Base-by-base conservation (phyloP, 306 rosid species). In the Pyrus communis region DNA sequence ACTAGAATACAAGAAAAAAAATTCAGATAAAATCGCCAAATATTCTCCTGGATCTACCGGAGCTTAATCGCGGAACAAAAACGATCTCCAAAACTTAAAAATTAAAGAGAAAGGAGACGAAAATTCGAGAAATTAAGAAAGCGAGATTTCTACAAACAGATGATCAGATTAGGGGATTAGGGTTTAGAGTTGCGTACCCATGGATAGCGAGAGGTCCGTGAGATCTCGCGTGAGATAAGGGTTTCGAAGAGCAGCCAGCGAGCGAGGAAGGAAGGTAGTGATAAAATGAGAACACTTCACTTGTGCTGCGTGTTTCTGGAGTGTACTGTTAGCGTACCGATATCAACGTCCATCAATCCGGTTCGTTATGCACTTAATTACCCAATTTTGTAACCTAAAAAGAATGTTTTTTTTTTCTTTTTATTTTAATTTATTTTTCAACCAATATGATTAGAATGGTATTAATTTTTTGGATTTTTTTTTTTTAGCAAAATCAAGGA, bases 171-270 rank as follows among this genome's bases (percentile, higher is more conserved):
- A 45, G 11, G 22, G 59, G 4, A 23, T 10, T 18, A 40, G 33
- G 33, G 9, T 7, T 65, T 11, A 78, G 30, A 17, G n/a, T 8
- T 35, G 67, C 80, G 69, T 78, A 82, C 83, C 77, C 86, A 78
- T 82, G 64, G 82, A 38, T 35, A 22, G 40, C 7, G 75, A 67
- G 62, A 49, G 7, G 7, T 54, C 42, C 12, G 62, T 14, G 23
- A 57, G 63, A 42, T 51, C 42, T 13, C 30, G 57, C 82, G 5
- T 60, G 9, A 60, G 65, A 5, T 17, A 74, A 78, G 79, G 82
- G 73, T 61, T 77, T 81, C 23, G n/a, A 22, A 31, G 27, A 10
- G 67, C 70, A 25, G 43, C 7, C 55, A 22, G 14, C 31, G 31
- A 30, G 31, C 52, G 18, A 45, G 52, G 2, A 11, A 27, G 18